Conservation (phyloP, 139 green algal genomes). For the Trebouxia sp. region DNA sequence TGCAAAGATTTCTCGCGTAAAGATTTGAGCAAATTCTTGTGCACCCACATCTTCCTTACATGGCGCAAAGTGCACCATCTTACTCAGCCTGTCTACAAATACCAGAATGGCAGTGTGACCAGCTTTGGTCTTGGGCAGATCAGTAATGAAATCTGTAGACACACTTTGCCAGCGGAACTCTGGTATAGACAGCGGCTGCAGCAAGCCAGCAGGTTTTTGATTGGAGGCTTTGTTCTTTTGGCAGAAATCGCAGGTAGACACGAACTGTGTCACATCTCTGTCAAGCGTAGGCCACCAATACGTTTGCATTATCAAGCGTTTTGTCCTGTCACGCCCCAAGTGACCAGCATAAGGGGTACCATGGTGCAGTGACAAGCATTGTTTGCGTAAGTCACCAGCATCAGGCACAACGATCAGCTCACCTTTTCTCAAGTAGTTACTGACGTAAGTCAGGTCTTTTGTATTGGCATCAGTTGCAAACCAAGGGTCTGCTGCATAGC, state of each 20-base stretch:
- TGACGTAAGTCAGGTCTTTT: background rate
- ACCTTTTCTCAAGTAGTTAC: conserved; percentile 3
- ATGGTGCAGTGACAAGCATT: conserved; percentile 17
- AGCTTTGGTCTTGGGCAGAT: conserved; percentile 30
- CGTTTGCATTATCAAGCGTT: background rate
- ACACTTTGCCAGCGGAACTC: conserved; percentile 31
- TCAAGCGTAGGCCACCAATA: conserved; percentile 24
- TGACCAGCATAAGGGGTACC: conserved; percentile 22
- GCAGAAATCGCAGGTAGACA: conserved; percentile 33
- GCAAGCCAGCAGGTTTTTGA: conserved; percentile 29
- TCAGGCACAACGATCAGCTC: conserved; percentile 26
- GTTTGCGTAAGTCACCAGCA: conserved; percentile 1
- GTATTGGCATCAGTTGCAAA: background rate
- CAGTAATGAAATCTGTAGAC: conserved; percentile 45
- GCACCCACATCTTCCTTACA: background rate
- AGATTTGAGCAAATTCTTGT: conserved; percentile 33
- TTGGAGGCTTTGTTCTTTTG: conserved; percentile 34
- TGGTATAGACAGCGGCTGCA: conserved; percentile 36
- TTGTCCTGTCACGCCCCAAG: conserved; percentile 16
- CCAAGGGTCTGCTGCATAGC: conserved; percentile 13
- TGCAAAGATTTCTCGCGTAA: conserved; percentile 35
- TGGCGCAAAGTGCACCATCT: conserved; percentile 45
- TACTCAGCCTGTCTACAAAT: conserved; percentile 49
- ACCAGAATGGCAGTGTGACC: conserved; percentile 42
- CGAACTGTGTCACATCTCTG: background rate